These are phyloP conservation scores for Mycosphaerella arachidis DNA, from an alignment of 2,329 filamentous ascomycete genomes.

Conservation along the genomic window DNA sequence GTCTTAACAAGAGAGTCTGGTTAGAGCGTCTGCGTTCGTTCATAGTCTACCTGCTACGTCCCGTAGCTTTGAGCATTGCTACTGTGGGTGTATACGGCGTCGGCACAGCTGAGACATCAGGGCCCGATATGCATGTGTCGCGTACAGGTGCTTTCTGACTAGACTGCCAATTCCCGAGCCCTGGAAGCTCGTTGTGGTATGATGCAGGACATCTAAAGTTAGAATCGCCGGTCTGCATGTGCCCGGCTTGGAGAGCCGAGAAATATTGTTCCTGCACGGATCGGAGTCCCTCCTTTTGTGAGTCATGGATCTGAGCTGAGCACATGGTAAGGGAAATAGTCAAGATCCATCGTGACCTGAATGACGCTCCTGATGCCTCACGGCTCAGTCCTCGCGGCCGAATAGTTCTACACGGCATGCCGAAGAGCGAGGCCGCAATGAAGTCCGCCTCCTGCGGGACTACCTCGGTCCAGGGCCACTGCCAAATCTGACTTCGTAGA, in stretches of 20 bases:
- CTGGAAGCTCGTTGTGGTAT: background rate
- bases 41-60: no score
- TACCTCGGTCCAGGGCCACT: background rate
- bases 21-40: no score
- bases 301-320: background rate
- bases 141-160: background rate
- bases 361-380: no score
- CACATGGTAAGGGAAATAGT: no score
- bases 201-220: background rate
- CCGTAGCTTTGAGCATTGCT: background rate
- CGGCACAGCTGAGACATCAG: background rate
- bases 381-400: no score
- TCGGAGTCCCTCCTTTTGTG: no score
- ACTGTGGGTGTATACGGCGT: background rate
- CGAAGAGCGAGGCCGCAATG: background rate
- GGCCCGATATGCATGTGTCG: background rate
- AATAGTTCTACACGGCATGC: no score
- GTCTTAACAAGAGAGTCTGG: background rate
- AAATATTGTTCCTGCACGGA: background rate
- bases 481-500: slow-evolving; percentile 1
- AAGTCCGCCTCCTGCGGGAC: background rate
- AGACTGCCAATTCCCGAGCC: background rate
- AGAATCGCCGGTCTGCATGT: background rate
- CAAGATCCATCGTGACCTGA: no score
- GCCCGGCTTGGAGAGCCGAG: background rate